phyloP scores from a whole-genome alignment of 176 grass and related monocot genomes.

The Carex cristatella region DNA sequence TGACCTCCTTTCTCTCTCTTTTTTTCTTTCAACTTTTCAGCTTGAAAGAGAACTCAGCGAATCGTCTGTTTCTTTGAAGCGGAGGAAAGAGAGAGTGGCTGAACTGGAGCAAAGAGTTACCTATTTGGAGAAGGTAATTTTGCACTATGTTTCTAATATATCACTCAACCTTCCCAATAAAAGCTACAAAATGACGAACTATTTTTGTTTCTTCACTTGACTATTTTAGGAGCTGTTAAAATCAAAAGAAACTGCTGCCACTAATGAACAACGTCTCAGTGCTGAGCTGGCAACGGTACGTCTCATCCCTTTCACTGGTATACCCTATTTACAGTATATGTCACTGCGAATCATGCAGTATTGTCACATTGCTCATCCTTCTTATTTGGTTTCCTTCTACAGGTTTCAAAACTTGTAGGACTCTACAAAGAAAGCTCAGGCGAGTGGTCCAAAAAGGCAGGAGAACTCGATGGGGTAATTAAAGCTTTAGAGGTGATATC shows the following conservation, averaged over 20 bases:
- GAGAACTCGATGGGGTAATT: constrained; percentile 95
- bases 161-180: neutral
- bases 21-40: constrained; percentile 30
- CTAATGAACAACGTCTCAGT: constrained; percentile 56
- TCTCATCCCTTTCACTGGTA: neutral
- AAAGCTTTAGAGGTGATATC: constrained; percentile 87
- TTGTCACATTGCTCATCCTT: neutral
- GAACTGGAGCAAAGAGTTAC: constrained; percentile 75
- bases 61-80: constrained; percentile 60
- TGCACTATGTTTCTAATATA: constrained; percentile 8
- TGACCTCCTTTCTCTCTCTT: neutral
- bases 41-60: constrained; percentile 79
- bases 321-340: neutral
- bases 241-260: constrained; percentile 68
- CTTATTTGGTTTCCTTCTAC: constrained; percentile 14
- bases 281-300: constrained; percentile 78
- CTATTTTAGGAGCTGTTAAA: constrained; percentile 57
- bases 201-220: constrained; percentile 30
- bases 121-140: constrained; percentile 74
- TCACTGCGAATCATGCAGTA: neutral
- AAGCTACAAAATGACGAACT: constrained; percentile 9
- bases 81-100: constrained; percentile 37
- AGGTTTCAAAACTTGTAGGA: constrained; percentile 85
- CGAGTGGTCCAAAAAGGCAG: constrained; percentile 88
- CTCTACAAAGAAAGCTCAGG: constrained; percentile 89